Percentiles rank a stretch among this genome's conserved stretches.
Evolutionary conservation across 768 basidiomycete genomes (phyloP).

Genomic region (Podaxis rugospora): DNA sequence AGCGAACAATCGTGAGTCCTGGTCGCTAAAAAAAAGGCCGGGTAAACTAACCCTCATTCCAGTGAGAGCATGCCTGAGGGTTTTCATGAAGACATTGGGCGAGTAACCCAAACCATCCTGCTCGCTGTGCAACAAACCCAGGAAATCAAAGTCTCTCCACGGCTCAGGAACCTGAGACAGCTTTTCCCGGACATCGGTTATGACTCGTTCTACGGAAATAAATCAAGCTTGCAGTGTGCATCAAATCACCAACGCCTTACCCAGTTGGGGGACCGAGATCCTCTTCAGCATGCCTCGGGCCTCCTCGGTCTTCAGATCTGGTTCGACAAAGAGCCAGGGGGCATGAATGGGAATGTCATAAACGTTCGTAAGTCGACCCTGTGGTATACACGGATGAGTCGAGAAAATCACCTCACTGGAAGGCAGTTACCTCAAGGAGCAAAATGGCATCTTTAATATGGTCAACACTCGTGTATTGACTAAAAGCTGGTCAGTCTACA

Average conservation of each 20-base stretch:
- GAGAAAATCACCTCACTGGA: neutral
- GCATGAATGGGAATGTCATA: conserved; percentile 65
- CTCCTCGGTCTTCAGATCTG: conserved; percentile 51
- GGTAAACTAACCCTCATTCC: conserved; percentile 67
- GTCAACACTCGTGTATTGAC: conserved; percentile 44
- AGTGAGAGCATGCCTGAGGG: conserved; percentile 73
- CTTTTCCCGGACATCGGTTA: conserved; percentile 25
- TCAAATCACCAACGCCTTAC: neutral
- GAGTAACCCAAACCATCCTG: neutral
- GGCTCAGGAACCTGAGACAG: conserved; percentile 26
- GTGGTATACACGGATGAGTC: neutral
- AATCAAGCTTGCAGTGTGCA: neutral
- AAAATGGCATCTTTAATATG: conserved; percentile 64
- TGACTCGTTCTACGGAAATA: conserved; percentile 24
- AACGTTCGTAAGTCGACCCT: conserved; percentile 71
- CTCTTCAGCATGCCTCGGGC: conserved; percentile 49
- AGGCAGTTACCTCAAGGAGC: conserved; percentile 47
- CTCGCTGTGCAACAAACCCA: neutral
- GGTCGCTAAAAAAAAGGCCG: neutral
- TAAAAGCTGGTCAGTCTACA: conserved; percentile 14
- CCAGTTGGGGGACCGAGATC: neutral
- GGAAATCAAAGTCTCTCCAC: conserved; percentile 18
- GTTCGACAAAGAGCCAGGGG: conserved; percentile 77
- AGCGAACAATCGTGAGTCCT: neutral
- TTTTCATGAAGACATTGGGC: conserved; percentile 25